Evolutionary conservation across 1,284 basidiomycete species (phyloP), one percentile per base, ranked within the genome.

Genomic region (Kwoniella shivajii): DNA sequence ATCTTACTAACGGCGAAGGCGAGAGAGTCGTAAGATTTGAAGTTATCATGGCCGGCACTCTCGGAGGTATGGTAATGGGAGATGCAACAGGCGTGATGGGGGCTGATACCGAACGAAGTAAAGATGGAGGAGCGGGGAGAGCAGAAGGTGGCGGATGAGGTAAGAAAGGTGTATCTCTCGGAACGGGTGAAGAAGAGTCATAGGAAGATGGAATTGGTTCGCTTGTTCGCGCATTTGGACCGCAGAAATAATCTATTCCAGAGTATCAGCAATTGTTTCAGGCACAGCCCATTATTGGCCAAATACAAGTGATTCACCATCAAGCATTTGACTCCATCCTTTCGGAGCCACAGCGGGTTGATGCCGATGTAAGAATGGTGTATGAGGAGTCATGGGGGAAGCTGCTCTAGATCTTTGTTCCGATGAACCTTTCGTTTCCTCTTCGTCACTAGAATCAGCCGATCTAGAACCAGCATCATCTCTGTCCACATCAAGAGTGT

Each of bases 261-360:
- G 30, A n/a, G 18, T n/a, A 30, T 26, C 38, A 50, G 45, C 27
- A 24, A 22, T 27, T 14, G 24, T 18, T 31, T 18, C 13, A 44
- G 20, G 27, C 30, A 18, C 38, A 39, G 6, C 9, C 16, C 14
- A 20, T 11, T 13, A 45, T 45, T 26, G 24, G 0, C 2, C 10
- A 30, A 13, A 43, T n/a, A 37, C 9, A 6, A 4, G 7, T 9
- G n/a, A 60, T 71, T 60, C 55, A 74, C 73, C 74, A 60, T 76
- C 74, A 1, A 76, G 63, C 71, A 76, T 74, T 27, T 62, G 67
- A 43, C 72, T 74, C 74, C 74, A 76, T 2, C 74, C 74, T 57
- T 71, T 73, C 2, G 57, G 30, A 38, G 54, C 36, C 7, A 20
- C n/a, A 31, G 46, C 31, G 11, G 52, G 53, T 38, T 51, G 38